A percentile compares a stretch with the other conserved stretches of the same genome.
Evolutionary conservation across 192 early-diverging fungal genomes (phyloP).

Genomic region (Coemansia sp.): DNA sequence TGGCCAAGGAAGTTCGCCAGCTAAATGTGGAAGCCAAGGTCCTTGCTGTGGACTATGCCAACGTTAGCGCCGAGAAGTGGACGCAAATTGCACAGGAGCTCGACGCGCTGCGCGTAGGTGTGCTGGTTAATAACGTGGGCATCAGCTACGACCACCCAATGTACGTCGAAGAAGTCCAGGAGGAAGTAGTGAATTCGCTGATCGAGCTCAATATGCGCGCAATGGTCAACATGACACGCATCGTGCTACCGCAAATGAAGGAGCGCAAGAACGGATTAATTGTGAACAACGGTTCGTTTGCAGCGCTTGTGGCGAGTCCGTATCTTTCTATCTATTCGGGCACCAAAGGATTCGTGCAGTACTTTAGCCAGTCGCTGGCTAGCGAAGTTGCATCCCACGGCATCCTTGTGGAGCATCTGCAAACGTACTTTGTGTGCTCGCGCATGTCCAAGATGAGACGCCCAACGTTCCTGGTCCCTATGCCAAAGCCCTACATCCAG

Average conservation of each 20-base stretch:
- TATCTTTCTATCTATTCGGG: slow-evolving; percentile 89
- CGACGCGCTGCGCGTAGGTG: slow-evolving; percentile 50
- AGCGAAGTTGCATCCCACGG: slow-evolving; percentile 69
- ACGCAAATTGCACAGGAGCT: slow-evolving; percentile 61
- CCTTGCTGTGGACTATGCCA: slow-evolving; percentile 81
- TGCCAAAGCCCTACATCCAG: slow-evolving; percentile 76
- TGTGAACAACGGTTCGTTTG: slow-evolving; percentile 90
- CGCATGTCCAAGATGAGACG: slow-evolving; percentile 91
- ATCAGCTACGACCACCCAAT: slow-evolving; percentile 90
- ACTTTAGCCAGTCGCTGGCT: slow-evolving; percentile 87
- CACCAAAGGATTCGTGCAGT: slow-evolving; percentile 88
- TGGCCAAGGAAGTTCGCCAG: slow-evolving; percentile 64
- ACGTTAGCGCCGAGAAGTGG: slow-evolving; percentile 59
- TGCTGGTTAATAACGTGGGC: slow-evolving; percentile 92
- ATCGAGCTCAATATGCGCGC: slow-evolving; percentile 85
- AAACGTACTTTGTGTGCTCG: slow-evolving; percentile 95
- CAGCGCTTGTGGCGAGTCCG: slow-evolving; percentile 80
- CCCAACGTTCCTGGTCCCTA: slow-evolving; percentile 77
- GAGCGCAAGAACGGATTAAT: slow-evolving; percentile 76
- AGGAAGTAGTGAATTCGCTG: slow-evolving; percentile 66
- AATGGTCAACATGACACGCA: slow-evolving; percentile 76
- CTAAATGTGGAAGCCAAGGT: slow-evolving; percentile 66
- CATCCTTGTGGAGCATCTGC: slow-evolving; percentile 87
- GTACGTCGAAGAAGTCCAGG: slow-evolving; percentile 74
- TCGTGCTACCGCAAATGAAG: slow-evolving; percentile 81